Base-by-base conservation (phyloP, 2,329 filamentous ascomycete species). In the Metarhizium rileyi region DNA sequence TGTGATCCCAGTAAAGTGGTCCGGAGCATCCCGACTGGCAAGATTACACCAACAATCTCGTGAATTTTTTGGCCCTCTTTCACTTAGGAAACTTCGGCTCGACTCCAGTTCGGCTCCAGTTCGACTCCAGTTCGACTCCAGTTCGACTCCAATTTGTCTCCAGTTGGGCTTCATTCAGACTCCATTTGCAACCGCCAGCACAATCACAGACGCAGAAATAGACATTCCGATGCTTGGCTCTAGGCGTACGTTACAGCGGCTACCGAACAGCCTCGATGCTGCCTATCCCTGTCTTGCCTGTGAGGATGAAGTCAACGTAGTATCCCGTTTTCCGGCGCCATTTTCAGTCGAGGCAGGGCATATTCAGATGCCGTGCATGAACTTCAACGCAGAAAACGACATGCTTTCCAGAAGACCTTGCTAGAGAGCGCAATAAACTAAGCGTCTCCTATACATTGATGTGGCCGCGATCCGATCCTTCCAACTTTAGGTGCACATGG, bases 291-390 rank as follows among this genome's bases (percentile, higher is more conserved):
- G 48, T 35, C 33, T 9, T 5, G 3, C 20, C 35, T 50, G 35
- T 45, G 16, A 45, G 22, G 30, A 45, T 30, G 30, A 44, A 16
- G 25, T 28, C 47, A 36, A 42, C 27, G 22, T 35, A 25, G 14
- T 18, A 33, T 44, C 42, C 51, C 45, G 45, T 50, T 26, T 26
- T 35, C 44, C 40, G 35, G 48, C 51, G 51, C 48, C 46, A 33
- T 50, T 47, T 44, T 50, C 48, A 53, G 48, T 46, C 48, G 44
- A 46, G 45, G 23, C 42, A 42, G n/a, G 27, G 23, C 35, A 22
- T 27, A 41, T 27, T 33, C 35, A 8, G 23, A 4, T 22, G n/a
- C n/a, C 6, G n/a, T 40, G 12, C 16, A 36, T 36, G 33, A 20
- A 38, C 35, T 2, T 14, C 35, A 20, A 20, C 35, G 7, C 16